Evolutionary conservation across 805 yeast genomes (phyloP).

Genomic region (Kregervanrija fluxuum): DNA sequence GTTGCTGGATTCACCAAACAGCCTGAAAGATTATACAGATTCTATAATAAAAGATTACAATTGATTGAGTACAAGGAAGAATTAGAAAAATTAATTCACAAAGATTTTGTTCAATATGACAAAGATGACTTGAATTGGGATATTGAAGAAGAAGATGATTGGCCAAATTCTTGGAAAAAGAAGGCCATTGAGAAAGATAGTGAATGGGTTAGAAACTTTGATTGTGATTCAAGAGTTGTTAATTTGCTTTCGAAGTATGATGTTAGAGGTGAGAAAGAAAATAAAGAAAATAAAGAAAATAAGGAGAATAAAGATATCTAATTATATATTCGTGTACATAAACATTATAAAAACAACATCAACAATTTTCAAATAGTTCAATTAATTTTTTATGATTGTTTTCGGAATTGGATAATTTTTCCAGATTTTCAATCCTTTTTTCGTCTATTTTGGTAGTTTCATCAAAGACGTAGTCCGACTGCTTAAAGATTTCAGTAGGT

Average conservation of each 20-base stretch:
- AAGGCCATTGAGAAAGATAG: constrained; percentile 66
- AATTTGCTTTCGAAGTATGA: constrained; percentile 42
- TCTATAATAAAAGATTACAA: constrained; percentile 63
- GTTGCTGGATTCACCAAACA: constrained; percentile 70
- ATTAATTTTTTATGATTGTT: no score
- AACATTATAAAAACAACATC: no score
- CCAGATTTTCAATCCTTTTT: no score
- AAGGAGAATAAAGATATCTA: constrained; percentile 8
- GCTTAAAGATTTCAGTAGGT: no score
- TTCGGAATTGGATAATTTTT: no score
- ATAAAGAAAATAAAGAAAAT: constrained; percentile 8
- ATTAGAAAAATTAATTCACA: constrained; percentile 23
- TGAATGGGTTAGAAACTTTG: constrained; percentile 82
- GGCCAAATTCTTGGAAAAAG: constrained; percentile 84
- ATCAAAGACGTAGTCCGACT: no score
- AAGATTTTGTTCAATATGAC: constrained; percentile 48
- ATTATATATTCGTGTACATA: background rate
- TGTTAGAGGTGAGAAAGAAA: constrained; percentile 13
- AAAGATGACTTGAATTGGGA: constrained; percentile 36
- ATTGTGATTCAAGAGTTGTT: constrained; percentile 61
- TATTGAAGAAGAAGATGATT: constrained; percentile 65
- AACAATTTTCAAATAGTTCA: no score
- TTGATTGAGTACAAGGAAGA: constrained; percentile 23
- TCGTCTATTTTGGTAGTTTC: no score
- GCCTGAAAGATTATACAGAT: constrained; percentile 71